Conservation (phyloP, 495 filamentous ascomycete genomes). For the Haplographium delicatum region DNA sequence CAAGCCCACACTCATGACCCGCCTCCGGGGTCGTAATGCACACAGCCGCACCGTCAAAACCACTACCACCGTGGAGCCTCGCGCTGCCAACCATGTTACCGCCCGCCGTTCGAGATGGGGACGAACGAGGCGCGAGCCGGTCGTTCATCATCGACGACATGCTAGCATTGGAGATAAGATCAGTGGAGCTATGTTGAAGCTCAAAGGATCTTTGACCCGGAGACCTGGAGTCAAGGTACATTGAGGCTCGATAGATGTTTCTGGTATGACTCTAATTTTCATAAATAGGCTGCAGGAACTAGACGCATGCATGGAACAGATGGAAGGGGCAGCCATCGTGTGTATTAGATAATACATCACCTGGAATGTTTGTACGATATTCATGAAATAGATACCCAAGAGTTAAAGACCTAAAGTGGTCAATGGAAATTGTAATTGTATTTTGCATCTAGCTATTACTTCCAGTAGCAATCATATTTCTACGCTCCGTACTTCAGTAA, state of each 20-base stretch:
- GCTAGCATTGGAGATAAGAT: conserved; percentile 62
- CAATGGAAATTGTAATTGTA: background rate
- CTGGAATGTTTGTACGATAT: background rate
- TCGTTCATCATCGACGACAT: conserved; percentile 53
- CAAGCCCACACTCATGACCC: conserved; percentile 26
- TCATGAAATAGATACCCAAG: conserved; percentile 7
- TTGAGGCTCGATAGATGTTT: no score
- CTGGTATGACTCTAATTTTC: no score
- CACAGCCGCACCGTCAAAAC: conserved; percentile 31
- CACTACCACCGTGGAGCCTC: conserved; percentile 33
- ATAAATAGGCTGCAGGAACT: conserved; percentile 65
- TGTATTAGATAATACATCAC: conserved; percentile 12
- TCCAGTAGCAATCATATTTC: background rate
- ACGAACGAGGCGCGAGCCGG: conserved; percentile 7
- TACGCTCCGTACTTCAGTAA: background rate
- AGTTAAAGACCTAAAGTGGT: no score
- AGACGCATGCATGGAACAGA: conserved; percentile 68
- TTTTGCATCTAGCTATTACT: background rate
- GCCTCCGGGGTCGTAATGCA: conserved; percentile 26
- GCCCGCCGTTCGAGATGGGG: conserved; percentile 19
- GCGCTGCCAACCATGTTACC: conserved; percentile 6
- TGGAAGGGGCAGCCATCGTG: conserved; percentile 44
- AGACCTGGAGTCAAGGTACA: conserved; percentile 62
- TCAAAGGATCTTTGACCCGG: conserved; percentile 57
- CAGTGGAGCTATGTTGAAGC: conserved; percentile 59